Base-by-base conservation (phyloP, 2,329 filamentous ascomycete genomes). In the Mycogone perniciosa region DNA sequence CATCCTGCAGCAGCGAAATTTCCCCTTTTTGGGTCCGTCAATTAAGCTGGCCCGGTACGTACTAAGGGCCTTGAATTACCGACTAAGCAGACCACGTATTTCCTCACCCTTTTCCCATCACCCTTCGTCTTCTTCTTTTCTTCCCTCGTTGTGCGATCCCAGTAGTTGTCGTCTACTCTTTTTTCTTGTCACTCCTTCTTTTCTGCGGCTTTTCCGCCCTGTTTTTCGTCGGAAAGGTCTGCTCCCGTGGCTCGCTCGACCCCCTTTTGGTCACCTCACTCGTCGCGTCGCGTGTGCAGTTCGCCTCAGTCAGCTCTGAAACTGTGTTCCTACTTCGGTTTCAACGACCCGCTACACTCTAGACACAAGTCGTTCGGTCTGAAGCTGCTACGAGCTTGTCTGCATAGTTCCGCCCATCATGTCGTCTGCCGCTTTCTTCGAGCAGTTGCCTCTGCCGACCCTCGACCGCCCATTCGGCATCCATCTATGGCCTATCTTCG, bases 391-490 rank as follows among this genome's bases (percentile, higher is more conserved):
- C 29, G 45, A 31, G n/a, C 8, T 35, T n/a, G 8, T 35, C n/a
- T 35, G 8, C n/a, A 35, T 9, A 9, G n/a, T 45, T 33, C 55
- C 53, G 55, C 58, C 60, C 61, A 60, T 54, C 64, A 71, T 71
- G 66, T 67, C 64, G 47, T 52, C 67, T 50, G 56, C 62, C 46
- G 57, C 63, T 46, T 73, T 79, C 57, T 76, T 71, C 71, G 75
- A 79, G 64, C 71, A 78, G 61, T 63, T 84, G 55, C 78, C 88
- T 67, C 67, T 83, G 59, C 92, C 92, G 51, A 89, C 89, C 56
- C 78, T 97, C 71, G 91, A 96, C 68, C 84, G 88, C 58, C 92
- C 92, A 33, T 97, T 97, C 64, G 93, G 92, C 69, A 76, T 97
- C 60, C 79, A 88, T 57, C 74, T 96, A 70, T 97, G 93, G 93